Base-by-base conservation (phyloP, 2,329 filamentous ascomycete genomes). In the Aspergillus felis region DNA sequence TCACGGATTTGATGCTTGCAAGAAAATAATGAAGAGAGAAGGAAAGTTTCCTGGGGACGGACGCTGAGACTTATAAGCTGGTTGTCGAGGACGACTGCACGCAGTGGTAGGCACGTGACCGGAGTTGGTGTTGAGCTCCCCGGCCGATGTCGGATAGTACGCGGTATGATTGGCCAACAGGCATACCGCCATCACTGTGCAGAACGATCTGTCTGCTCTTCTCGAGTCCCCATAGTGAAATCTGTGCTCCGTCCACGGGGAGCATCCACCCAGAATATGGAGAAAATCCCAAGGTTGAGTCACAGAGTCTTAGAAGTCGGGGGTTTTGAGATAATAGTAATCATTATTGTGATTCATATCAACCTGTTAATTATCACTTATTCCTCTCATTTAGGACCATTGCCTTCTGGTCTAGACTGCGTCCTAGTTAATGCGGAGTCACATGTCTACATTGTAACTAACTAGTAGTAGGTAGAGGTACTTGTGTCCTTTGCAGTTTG, bases 91-190 rank as follows among this genome's bases (percentile, higher is more conserved):
- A 52, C 53, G 38, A 49, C 49, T 12, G 41, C n/a, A 44, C 22
- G 6, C 55, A 55, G 22, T 24, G 57, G 32, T 29, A 20, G 5
- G 4, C 65, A 67, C 65, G 64, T 67, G 65, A 66, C 51, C 68
- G 68, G 68, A 71, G 68, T 69, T 65, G 63, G 17, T 17, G 55
- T 6, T 4, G 12, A 17, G 10, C 67, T 71, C 68, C 68, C 66
- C 68, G 67, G 64, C 65, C 66, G 63, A 66, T 65, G 59, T 64
- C 64, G 64, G 65, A 28, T 47, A 29, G n/a, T 22, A 35, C 5
- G 35, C 24, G 1, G 22, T 44, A 38, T 56, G 38, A 51, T 52
- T 51, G 53, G 47, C 25, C 9, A 14, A n/a, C 27, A 4, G 42
- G 42, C 5, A 25, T n/a, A 44, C 17, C 41, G 9, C 41, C 17